Conservation (phyloP, 495 filamentous ascomycete genomes). For the Hyaloscypha bicolor region DNA sequence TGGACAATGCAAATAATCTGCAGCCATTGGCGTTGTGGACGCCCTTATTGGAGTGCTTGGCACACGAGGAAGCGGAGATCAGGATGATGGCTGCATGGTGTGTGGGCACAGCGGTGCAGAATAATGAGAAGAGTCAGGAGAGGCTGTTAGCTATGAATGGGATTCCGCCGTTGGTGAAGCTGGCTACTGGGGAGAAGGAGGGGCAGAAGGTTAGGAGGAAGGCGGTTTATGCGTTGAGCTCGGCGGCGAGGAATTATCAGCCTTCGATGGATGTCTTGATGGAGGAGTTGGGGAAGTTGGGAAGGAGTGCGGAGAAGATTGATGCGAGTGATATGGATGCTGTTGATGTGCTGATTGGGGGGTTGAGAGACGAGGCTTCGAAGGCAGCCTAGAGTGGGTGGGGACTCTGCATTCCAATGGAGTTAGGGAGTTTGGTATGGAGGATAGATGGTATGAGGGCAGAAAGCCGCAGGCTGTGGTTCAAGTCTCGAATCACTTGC, state of each 20-base stretch:
- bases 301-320: constrained; percentile 48
- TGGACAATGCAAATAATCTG: constrained; percentile 96
- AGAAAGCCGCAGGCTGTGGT: neutral
- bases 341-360: constrained; percentile 71
- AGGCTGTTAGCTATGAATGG: constrained; percentile 71
- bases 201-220: constrained; percentile 72
- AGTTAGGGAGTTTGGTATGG: constrained; percentile 16
- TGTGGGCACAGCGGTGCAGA: constrained; percentile 91
- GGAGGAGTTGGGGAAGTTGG: constrained; percentile 57
- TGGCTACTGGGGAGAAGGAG: constrained; percentile 59
- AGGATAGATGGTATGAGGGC: neutral
- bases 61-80: constrained; percentile 68
- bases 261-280: constrained; percentile 69
- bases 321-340: constrained; percentile 86
- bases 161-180: constrained; percentile 64
- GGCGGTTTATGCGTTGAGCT: constrained; percentile 84
- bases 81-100: constrained; percentile 88
- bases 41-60: constrained; percentile 69
- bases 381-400: constrained; percentile 8
- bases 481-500: neutral
- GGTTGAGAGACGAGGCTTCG: constrained; percentile 56
- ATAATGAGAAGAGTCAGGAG: constrained; percentile 84
- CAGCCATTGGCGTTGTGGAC: constrained; percentile 77
- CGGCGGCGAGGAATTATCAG: constrained; percentile 82
- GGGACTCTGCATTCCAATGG: constrained; percentile 26